Conservation (phyloP, 371 early-diverging fungal species). For the Encephalitozoon cuniculi region DNA sequence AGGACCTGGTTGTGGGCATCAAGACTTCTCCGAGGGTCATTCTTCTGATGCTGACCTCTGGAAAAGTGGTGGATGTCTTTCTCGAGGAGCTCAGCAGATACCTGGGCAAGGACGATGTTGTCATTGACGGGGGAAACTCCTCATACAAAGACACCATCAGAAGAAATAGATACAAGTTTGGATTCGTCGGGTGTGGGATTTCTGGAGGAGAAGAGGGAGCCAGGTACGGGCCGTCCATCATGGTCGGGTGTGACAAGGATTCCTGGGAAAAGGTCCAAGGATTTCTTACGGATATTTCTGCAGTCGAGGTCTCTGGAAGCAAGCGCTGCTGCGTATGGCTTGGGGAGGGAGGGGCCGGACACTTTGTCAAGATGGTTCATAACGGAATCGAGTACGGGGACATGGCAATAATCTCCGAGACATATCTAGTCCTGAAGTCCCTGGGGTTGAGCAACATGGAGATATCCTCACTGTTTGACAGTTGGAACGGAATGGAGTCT, state of each 20-base stretch:
- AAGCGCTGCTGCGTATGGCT: slow-evolving; percentile 97
- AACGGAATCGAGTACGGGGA: slow-evolving; percentile 99
- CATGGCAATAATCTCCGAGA: slow-evolving; percentile 94
- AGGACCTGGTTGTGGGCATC: slow-evolving; percentile 78
- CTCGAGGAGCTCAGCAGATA: slow-evolving; percentile 73
- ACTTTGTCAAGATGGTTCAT: slow-evolving; percentile 99
- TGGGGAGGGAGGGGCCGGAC: slow-evolving; percentile 89
- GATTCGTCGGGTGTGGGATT: slow-evolving; percentile 91
- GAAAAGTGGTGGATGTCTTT: slow-evolving; percentile 82
- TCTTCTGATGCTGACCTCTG: slow-evolving; percentile 92
- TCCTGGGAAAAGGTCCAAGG: slow-evolving; percentile 73
- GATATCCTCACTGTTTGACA: slow-evolving; percentile 72
- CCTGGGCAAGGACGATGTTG: slow-evolving; percentile 79
- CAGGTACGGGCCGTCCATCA: slow-evolving; percentile 87
- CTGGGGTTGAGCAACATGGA: slow-evolving; percentile 71
- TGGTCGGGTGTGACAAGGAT: slow-evolving; percentile 86
- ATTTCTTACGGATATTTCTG: slow-evolving; percentile 85
- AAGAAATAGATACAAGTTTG: slow-evolving; percentile 63
- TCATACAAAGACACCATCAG: slow-evolving; percentile 89
- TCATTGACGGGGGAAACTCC: slow-evolving; percentile 97
- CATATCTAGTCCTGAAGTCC: slow-evolving; percentile 77
- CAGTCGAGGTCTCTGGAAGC: slow-evolving; percentile 68
- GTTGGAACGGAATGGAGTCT: slow-evolving; percentile 80
- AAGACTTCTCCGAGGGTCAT: slow-evolving; percentile 79
- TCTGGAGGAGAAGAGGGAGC: slow-evolving; percentile 99